Percentiles rank a stretch among this genome's conserved stretches.
Evolutionary conservation across 148 eudicot species (phyloP).

Genomic region (Diospyros lotus): DNA sequence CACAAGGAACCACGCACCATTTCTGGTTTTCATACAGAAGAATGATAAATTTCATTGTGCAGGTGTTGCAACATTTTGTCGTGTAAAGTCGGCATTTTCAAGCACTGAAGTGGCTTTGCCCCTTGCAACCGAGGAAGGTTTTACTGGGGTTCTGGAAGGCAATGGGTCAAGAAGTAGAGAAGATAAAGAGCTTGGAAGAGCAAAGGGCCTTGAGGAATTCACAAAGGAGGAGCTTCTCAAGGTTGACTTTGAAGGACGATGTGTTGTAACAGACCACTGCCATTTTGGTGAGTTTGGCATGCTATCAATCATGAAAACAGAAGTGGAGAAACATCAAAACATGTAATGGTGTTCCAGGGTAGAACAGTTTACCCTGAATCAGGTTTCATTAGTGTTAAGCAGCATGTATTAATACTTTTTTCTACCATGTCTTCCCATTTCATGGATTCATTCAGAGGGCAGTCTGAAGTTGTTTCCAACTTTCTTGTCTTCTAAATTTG

Average conservation of each 20-base stretch:
- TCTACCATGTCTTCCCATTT: neutral
- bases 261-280: slow-evolving; percentile 87
- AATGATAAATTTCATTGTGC: slow-evolving; percentile 1
- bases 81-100: slow-evolving; percentile 73
- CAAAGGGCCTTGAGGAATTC: slow-evolving; percentile 59
- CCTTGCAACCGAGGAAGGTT: slow-evolving; percentile 82
- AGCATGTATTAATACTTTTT: neutral
- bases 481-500: neutral
- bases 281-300: slow-evolving; percentile 70
- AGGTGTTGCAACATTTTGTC: slow-evolving; percentile 99
- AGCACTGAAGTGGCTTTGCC: slow-evolving; percentile 84
- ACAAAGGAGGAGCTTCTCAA: slow-evolving; percentile 65
- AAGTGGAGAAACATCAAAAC: neutral
- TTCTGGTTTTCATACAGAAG: neutral
- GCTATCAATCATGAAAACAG: neutral
- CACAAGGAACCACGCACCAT: neutral
- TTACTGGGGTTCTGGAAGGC: slow-evolving; percentile 76
- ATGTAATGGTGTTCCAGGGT: neutral
- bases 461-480: slow-evolving; percentile 1
- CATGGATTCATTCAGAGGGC: neutral
- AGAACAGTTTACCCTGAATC: neutral
- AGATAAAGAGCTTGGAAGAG: slow-evolving; percentile 26
- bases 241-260: slow-evolving; percentile 88
- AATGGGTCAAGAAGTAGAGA: slow-evolving; percentile 35
- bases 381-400: neutral